Evolutionary conservation across 352 stramenopile genomes (phyloP), one percentile per base, ranked within the genome.

Genomic region (Halophytophthora batemanensis): DNA sequence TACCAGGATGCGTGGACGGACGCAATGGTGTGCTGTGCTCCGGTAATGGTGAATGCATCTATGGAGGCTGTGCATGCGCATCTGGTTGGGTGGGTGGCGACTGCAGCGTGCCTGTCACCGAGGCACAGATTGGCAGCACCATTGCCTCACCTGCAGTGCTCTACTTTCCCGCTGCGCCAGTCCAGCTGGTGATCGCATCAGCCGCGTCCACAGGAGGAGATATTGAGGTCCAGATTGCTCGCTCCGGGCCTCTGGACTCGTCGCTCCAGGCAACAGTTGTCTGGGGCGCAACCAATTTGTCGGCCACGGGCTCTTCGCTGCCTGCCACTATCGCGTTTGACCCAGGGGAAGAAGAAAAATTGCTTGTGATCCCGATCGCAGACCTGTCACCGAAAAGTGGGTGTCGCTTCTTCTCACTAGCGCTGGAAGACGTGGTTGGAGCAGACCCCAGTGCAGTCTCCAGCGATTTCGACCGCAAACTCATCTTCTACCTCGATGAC

Each of bases 21-120:
- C 63, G 77, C n/a, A 87, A 87, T 46, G 71, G 75, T 13, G 15
- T 70, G n/a, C 8, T 71, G 40, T 90, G 80, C 33, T 83, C 75
- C 17, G 74, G 74, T 4, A 77, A 80, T 15, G 80, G 80, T 11
- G 42, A 55, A 2, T 90, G 80, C 41, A 21, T 66, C 4, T 78
- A 74, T 3, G 75, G 77, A 19, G 69, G 73, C 1, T 90, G 80
- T 37, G 52, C 58, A 13, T 90, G 80, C 40, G 39, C 29, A n/a
- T 22, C 40, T 50, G 59, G 50, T 1, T 88, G 73, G 70, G 59
- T 64, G 0, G 66, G 68, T 1, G 59, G 61, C 1, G 73, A 86
- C 38, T 90, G 80, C 52, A 71, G 69, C 25, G 34, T 59, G 2
- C 45, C 61, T 7, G 33, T 45, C 1, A 23, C 31, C 33, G 33